Base-by-base conservation (phyloP, 345 rosid genomes). In the Bruguiera gymnorhiza region DNA sequence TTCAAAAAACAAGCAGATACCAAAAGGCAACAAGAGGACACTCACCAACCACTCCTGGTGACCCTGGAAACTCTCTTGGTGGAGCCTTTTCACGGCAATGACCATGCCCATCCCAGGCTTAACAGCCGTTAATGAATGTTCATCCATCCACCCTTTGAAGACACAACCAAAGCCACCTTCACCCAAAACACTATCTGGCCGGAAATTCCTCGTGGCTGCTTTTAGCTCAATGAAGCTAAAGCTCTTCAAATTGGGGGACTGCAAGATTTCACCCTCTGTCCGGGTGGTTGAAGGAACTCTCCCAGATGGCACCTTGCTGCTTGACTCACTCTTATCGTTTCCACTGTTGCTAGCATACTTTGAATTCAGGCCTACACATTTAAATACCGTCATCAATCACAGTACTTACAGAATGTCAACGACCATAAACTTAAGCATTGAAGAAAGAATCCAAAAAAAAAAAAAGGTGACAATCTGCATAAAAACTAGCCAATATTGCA, bases 41-140 rank as follows among this genome's bases (percentile, higher is more conserved):
- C 69, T 63, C 52, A 77, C 80, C 80, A 77, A 51, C 80, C 80
- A 77, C 64, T 77, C 80, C 70, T 77, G 80, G 66, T 77, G 80
- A 53, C 80, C 80, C 67, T 77, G 80, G 63, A 56, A 77, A 72
- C 80, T 34, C 54, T 77, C 80, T 43, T 77, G 80, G 66, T 64
- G 59, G 57, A 77, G 80, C 73, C 57, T 72, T 63, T 77, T 77
- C 19, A 77, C 80, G 36, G 80, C 80, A 68, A 77, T 77, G 39
- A 77, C 76, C 58, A 60, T 56, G 55, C 80, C 80, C 10, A 73
- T 77, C 8, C 76, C 80, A 5, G 80, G 70, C 73, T 5, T 72
- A 21, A 62, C 70, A 50, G 80, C 73, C 11, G 73, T 69, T 52
- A 72, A 48, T 57, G 76, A 29, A 63, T 68, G 72, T 59, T 77